These are phyloP conservation scores for Malania oleifera DNA, from an alignment of 164 flowering plant species.

Conservation along the genomic window DNA sequence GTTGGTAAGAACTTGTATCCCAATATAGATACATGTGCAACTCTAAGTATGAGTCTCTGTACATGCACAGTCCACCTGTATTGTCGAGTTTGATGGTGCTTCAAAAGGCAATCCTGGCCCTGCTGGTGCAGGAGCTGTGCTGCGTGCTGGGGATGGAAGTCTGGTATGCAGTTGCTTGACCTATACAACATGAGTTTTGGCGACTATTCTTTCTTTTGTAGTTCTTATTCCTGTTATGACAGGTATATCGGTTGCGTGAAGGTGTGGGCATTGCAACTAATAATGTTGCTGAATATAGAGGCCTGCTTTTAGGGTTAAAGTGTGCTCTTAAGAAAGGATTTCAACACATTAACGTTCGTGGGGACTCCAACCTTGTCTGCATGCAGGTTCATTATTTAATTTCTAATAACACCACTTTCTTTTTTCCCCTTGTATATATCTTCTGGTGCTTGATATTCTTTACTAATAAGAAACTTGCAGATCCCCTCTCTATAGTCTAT, in stretches of 20 bases:
- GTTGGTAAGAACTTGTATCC: too few species aligned
- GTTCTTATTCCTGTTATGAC: not conserved
- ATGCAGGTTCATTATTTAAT: constrained; percentile 2
- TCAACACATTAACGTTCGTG: not conserved
- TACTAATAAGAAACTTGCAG: too few species aligned
- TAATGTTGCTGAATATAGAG: constrained; percentile 7
- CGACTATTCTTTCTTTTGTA: not conserved
- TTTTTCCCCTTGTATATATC: too few species aligned
- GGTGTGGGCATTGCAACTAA: constrained; percentile 5
- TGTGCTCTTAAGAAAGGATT: constrained; percentile 1
- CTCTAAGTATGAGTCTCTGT: not conserved
- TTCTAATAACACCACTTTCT: not conserved
- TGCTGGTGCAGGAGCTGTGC: constrained; percentile 7
- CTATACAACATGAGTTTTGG: not conserved
- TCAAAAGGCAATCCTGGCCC: constrained; percentile 6
- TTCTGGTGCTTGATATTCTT: too few species aligned
- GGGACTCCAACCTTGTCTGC: constrained; percentile 10
- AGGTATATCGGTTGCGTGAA: not conserved
- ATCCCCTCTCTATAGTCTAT: too few species aligned
- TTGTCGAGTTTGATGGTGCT: constrained; percentile 5
- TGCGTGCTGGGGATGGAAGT: not conserved
- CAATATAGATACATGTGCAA: not conserved
- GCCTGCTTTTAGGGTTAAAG: constrained; percentile 2
- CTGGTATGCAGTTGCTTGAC: not conserved
- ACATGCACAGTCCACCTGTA: not conserved